Evolutionary conservation across 257 asterid species (phyloP).

Genomic region (Solanum appendiculatum): DNA sequence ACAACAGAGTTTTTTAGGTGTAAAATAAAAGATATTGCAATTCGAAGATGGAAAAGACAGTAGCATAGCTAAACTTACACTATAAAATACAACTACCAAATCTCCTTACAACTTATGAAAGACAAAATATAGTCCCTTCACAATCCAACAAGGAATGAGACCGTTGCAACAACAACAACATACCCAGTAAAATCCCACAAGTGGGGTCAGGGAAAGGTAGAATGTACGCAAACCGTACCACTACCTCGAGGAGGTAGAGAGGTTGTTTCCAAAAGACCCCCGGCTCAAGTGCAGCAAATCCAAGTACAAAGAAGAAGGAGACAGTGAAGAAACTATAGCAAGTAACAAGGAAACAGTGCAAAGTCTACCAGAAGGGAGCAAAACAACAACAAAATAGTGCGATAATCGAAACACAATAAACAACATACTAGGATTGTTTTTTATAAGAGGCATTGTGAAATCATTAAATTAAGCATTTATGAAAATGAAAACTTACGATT

Average conservation of each 20-base stretch:
- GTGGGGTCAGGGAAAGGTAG: neutral
- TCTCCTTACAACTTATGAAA: neutral
- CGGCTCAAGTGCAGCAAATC: neutral
- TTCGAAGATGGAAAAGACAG: neutral
- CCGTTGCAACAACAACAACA: neutral
- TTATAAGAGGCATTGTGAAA: neutral
- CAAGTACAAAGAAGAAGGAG: neutral
- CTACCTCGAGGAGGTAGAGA: neutral
- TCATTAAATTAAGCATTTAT: conserved; percentile 7
- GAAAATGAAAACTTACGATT: conserved; percentile 52
- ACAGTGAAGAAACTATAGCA: neutral
- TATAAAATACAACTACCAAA: neutral
- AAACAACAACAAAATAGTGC: neutral
- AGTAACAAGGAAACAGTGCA: neutral
- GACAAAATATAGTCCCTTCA: neutral
- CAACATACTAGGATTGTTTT: neutral
- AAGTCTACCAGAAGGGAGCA: neutral
- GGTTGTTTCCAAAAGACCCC: neutral
- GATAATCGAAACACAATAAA: neutral
- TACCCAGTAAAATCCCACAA: neutral
- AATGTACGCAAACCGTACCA: neutral
- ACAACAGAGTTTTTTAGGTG: neutral
- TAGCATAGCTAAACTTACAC: neutral
- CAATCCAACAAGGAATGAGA: neutral
- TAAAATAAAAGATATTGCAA: neutral